Conservation (phyloP, 805 yeast genomes). For the Metschnikowia anglica region DNA sequence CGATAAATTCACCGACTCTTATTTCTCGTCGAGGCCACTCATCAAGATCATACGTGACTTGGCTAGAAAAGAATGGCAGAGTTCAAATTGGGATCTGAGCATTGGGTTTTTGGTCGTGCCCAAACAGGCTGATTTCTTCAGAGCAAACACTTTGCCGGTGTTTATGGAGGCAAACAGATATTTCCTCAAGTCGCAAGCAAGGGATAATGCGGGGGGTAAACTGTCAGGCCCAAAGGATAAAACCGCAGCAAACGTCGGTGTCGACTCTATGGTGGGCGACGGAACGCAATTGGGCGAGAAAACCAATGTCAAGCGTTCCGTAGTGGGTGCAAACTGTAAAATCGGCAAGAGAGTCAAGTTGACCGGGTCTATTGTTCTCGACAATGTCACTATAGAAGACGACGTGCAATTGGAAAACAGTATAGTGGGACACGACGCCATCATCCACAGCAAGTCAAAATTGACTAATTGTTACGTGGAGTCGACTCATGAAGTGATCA, state of each 20-base stretch:
- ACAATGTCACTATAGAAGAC: conserved; percentile 71
- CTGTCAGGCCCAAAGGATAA: conserved; percentile 44
- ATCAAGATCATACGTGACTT: conserved; percentile 77
- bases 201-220: conserved; percentile 28
- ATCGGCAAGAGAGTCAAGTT: conserved; percentile 87
- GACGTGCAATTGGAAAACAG: conserved; percentile 83
- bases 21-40: conserved; percentile 49
- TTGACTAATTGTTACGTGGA: conserved; percentile 84
- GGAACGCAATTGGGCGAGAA: conserved; percentile 71
- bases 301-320: conserved; percentile 82
- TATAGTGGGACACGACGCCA: conserved; percentile 70
- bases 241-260: conserved; percentile 74
- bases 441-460: conserved; percentile 61
- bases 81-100: conserved; percentile 54
- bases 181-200: conserved; percentile 65
- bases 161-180: conserved; percentile 88
- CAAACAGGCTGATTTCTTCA: conserved; percentile 62
- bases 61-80: conserved; percentile 91
- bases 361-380: conserved; percentile 79
- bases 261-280: conserved; percentile 77
- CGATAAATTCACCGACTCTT: conserved; percentile 35
- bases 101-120: conserved; percentile 75
- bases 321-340: conserved; percentile 68
- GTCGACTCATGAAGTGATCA: conserved; percentile 66
- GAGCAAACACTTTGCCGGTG: conserved; percentile 76